phyloP scores from a whole-genome alignment of 192 early-diverging fungal species.

The Coemansia sp. region DNA sequence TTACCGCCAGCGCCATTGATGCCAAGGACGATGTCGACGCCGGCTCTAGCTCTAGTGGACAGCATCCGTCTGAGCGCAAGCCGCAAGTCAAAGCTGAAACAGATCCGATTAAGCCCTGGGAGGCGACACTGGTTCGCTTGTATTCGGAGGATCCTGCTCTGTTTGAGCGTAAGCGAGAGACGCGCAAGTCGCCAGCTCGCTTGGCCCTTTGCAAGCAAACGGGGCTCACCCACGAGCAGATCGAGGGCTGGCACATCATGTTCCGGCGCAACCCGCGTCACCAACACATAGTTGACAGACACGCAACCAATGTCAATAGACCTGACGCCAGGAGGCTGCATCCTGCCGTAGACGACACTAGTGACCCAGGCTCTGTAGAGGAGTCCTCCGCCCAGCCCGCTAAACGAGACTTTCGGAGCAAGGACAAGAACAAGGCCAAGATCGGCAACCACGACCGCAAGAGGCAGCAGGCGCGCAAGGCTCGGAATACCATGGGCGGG shows the following conservation, averaged over 20 bases:
- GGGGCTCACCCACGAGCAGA: slow-evolving; percentile 82
- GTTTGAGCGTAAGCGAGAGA: slow-evolving; percentile 60
- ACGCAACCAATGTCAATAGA: slow-evolving; percentile 7
- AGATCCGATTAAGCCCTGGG: slow-evolving; percentile 63
- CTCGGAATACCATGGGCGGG: slow-evolving; percentile 34
- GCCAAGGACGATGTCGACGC: slow-evolving; percentile 25
- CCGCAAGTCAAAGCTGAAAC: not conserved
- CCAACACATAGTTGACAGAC: slow-evolving; percentile 59
- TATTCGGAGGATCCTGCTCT: slow-evolving; percentile 59
- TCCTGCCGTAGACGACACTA: not conserved
- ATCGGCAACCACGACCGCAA: slow-evolving; percentile 76
- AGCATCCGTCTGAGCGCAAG: slow-evolving; percentile 1
- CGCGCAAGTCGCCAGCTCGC: slow-evolving; percentile 63
- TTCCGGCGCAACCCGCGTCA: slow-evolving; percentile 74
- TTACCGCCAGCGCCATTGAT: slow-evolving; percentile 61
- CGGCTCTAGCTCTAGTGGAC: not conserved
- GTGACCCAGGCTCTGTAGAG: not conserved
- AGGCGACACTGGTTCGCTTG: slow-evolving; percentile 61
- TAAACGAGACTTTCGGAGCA: slow-evolving; percentile 42
- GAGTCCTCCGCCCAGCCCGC: slow-evolving; percentile 5
- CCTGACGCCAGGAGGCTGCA: not conserved
- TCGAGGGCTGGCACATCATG: slow-evolving; percentile 93
- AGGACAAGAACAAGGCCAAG: slow-evolving; percentile 64
- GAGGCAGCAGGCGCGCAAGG: slow-evolving; percentile 69
- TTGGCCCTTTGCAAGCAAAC: slow-evolving; percentile 62